Base-by-base conservation (phyloP, 2,329 filamentous ascomycete genomes). In the Claviceps cyperi region DNA sequence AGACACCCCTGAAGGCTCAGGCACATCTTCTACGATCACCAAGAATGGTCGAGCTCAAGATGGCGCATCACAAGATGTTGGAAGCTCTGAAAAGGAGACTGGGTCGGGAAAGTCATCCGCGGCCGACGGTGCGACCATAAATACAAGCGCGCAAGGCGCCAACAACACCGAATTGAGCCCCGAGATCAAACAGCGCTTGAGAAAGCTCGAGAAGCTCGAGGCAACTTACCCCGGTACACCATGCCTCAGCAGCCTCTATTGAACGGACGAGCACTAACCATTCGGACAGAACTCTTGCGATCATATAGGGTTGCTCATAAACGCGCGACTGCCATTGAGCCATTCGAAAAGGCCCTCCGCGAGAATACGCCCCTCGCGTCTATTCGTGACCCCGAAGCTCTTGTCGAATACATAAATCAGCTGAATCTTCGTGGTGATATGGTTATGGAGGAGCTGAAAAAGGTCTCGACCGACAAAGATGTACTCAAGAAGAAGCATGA, bases 251-350 rank as follows among this genome's bases (percentile, higher is more conserved):
- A 32, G 28, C 28, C 3, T 32, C 28, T 32, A 32, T 11, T 32
- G 9, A 32, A 32, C 9, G 28, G 9, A 7, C 22, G 17, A 36
- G 14, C 35, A n/a, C 45, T 48, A 40, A 50, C 36, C 28, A 45
- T 6, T 36, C 13, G 46, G 47, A 4, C 49, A 88, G 91, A 97
- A 60, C 74, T 98, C 1, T 73, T 97, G 47, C 84, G 88, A 51
- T 95, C 91, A 8, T 98, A 98, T 67, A 81, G 89, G 54, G 83
- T 90, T 56, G 92, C 92, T 17, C 91, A 98, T 69, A 80, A 86
- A 51, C 82, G 89, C 48, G 87, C 90, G 41, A 80, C 85, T 13
- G 80, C 85, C 2, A 94, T 97, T 60, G 92, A 97, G 61, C 85
- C 88, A 0, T 98, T 98, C 64, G 92, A 98, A 68, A 83, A 86